Evolutionary conservation across 441 rosid genomes (phyloP), one percentile per base, ranked within the genome.

Genomic region (Erodium trifolium): DNA sequence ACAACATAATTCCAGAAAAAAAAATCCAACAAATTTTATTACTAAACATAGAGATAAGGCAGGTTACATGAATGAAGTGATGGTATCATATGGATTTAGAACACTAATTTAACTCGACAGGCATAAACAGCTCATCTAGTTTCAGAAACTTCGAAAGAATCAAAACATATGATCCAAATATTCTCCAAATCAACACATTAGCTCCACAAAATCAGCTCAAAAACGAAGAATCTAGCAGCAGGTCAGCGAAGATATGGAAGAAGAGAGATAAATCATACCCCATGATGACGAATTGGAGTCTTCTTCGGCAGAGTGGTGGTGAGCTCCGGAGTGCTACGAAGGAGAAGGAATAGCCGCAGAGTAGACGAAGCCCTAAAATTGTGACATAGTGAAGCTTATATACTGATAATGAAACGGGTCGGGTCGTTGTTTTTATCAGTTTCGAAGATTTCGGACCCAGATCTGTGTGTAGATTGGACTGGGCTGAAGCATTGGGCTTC

Each of bases 291-390:
- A 29, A 31, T 10, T 17, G 23, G 4, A 10, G n/a, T 53, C 7
- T 14, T 27, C 68, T 34, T 55, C 59, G 17, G 18, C 60, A 23
- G n/a, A 17, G 12, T 55, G 67, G 43, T 41, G 12, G 70, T 5
- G 45, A 53, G 23, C 23, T 29, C 6, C 53, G n/a, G 2, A 47
- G 53, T 0, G 39, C 18, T 35, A 3, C 29, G n/a, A 47, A 67
- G 70, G 67, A 51, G 35, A 65, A 37, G 60, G 16, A 27, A 17
- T 57, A n/a, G 60, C 72, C 60, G 69, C 68, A 64, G 0, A 4
- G 23, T 10, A 37, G 1, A 23, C 27, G 27, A 73, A 73, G 68
- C 76, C 76, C 76, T 73, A 73, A 31, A 65, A 29, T 2, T 17
- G n/a, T 23, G 2, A 0, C 27, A 13, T 29, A 63, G 57, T 35